Evolutionary conservation across 140 eudicot genomes (phyloP).

Genomic region (Anethum foeniculum): DNA sequence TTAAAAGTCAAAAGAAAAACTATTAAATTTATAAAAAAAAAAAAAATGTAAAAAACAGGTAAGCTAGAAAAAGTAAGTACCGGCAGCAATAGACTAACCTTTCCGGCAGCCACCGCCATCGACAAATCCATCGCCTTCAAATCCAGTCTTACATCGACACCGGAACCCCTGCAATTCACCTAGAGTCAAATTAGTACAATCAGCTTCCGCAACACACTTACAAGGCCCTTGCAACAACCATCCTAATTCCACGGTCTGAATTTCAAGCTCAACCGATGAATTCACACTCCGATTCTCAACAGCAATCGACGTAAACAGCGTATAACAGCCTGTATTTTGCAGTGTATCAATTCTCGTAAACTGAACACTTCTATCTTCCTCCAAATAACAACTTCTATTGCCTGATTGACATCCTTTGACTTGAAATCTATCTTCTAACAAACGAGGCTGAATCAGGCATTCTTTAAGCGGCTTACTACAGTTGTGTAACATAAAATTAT

Average conservation of each 20-base stretch:
- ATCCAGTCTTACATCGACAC: constrained; percentile 59
- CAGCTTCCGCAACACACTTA: constrained; percentile 34
- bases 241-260: constrained; percentile 55
- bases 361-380: constrained; percentile 5
- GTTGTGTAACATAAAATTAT: constrained; percentile 42
- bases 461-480: constrained; percentile 32
- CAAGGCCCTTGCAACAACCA: constrained; percentile 70
- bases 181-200: constrained; percentile 19
- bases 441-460: constrained; percentile 29
- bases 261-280: constrained; percentile 38
- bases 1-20: background rate
- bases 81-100: constrained; percentile 33
- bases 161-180: constrained; percentile 31
- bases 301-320: constrained; percentile 40
- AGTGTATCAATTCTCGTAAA: constrained; percentile 22
- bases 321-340: constrained; percentile 20
- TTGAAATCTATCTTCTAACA: constrained; percentile 28
- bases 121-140: constrained; percentile 67
- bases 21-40: background rate
- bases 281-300: constrained; percentile 11
- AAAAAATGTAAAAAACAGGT: background rate
- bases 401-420: constrained; percentile 17
- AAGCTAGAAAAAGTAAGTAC: background rate
- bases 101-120: constrained; percentile 55
- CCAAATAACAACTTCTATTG: constrained; percentile 40